These are phyloP conservation scores for Hypericum perforatum DNA, from an alignment of 345 rosid species.

Conservation along the genomic window DNA sequence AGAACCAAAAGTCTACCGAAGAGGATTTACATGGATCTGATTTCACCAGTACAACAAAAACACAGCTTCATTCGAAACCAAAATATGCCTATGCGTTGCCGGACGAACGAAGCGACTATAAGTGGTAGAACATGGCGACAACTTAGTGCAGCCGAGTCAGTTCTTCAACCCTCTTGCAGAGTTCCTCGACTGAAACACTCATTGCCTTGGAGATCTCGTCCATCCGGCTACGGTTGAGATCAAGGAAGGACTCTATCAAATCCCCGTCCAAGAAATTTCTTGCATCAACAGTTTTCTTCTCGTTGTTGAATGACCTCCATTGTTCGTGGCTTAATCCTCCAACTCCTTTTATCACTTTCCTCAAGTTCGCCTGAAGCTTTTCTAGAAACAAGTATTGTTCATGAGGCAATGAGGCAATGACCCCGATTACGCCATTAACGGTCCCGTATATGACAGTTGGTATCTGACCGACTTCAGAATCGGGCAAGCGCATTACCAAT, in stretches of 20 bases:
- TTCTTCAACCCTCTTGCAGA: constrained; percentile 82
- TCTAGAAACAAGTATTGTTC: constrained; percentile 68
- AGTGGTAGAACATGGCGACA: too few species aligned
- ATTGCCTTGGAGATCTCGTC: constrained; percentile 64
- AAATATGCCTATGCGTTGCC: too few species aligned
- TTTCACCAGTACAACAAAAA: too few species aligned
- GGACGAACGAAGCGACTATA: too few species aligned
- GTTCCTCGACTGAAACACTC: constrained; percentile 69
- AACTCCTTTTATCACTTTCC: constrained; percentile 83
- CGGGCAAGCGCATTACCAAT: constrained; percentile 84
- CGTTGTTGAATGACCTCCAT: constrained; percentile 86
- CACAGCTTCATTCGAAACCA: too few species aligned
- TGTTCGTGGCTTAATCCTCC: constrained; percentile 91
- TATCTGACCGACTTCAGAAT: constrained; percentile 76
- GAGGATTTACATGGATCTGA: too few species aligned
- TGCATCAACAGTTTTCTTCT: constrained; percentile 76
- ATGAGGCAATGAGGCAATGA: constrained; percentile 79
- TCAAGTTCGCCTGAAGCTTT: constrained; percentile 67
- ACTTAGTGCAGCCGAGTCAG: constrained; percentile 78
- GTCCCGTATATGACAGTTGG: constrained; percentile 83
- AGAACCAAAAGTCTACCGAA: too few species aligned
- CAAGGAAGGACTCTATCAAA: constrained; percentile 72
- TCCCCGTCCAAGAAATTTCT: constrained; percentile 77
- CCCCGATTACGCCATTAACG: constrained; percentile 80
- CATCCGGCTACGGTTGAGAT: constrained; percentile 60